Base-by-base conservation (phyloP, 192 early-diverging fungal species). In the Dissophora ornata region DNA sequence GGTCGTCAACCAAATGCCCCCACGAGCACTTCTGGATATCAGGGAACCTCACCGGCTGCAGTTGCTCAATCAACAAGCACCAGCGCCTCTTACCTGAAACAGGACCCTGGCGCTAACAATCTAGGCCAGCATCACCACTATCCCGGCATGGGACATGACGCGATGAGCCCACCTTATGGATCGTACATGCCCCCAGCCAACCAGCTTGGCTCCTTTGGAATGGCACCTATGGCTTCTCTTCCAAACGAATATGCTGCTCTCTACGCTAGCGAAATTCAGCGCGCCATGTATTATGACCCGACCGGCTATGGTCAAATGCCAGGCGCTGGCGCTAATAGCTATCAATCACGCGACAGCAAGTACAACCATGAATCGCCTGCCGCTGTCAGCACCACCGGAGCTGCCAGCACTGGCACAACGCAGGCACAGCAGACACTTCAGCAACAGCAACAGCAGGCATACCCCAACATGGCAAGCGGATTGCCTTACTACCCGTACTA, bases 401-500 rank as follows among this genome's bases (percentile, higher is more conserved):
- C 83, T 25, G 47, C 67, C 19, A 59, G 41, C n/a, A 79, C 80
- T 46, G 57, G 66, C 46, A 48, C 84, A 11, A 79, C 78, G 1
- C 83, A 79, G 40, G 77, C 78, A n/a, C 82, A 81, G 68, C 81
- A 83, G 53, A 71, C 84, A 4, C 67, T 74, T 40, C 79, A 80
- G 32, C 85, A 87, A 61, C 80, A 81, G 51, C 79, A 87, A 61
- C 81, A 84, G 33, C 81, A 81, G 46, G 71, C 78, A 22, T 86
- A 89, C 73, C 88, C 89, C 41, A 63, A 70, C 58, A 67, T 71
- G 47, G 49, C 50, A 7, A 79, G 81, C 1, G 86, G 80, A 29
- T 71, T 91, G 77, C 93, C 92, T 4, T 96, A 94, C 83, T 93
- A 90, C 71, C 90, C 87, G 66, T 90, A 92, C 69, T 92, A 91